Evolutionary conservation across 2,329 filamentous ascomycete species (phyloP), one percentile per base, ranked within the genome.

Genomic region (Phialophora expanda): DNA sequence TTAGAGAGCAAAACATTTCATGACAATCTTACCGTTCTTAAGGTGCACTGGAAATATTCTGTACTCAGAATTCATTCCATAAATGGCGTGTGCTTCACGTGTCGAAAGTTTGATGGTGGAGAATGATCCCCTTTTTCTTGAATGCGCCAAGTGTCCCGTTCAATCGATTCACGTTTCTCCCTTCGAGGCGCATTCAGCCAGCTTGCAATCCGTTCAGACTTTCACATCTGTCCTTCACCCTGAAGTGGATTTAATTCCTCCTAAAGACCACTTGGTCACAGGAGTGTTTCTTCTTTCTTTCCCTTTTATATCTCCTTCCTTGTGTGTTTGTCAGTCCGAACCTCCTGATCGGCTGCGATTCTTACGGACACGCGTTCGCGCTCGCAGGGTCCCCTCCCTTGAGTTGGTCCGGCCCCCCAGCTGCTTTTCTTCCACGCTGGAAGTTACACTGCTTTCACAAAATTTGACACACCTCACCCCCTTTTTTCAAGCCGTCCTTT

Each of bases 381-480:
- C 38, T 44, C 38, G 38, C 44, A 30, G 28, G 54, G 46, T 32
- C 53, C 53, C 26, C 26, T 55, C 30, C 54, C 50, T 57, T 55
- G 20, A 53, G 24, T 34, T 48, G 11, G 17, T 54, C 50, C 55
- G 32, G 32, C 56, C 41, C 41, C 34, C 59, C 64, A 57, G 12
- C 56, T 38, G 22, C 56, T 53, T 61, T 51, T 60, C 24, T 30
- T 46, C 38, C 56, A 17, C 20, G 24, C 1, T 60, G 44, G 30
- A 55, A 30, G 66, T 65, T 63, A 64, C 66, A 63, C 65, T 55
- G 38, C 56, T 46, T 62, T 24, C 50, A 12, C n/a, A 32, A 46
- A n/a, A 50, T 34, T 57, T 30, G 30, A 62, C 55, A 62, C 50
- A 38, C 24, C 26, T 62, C 9, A 22, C n/a, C 50, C 50, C 34